Base-by-base conservation (phyloP, 495 filamentous ascomycete species). In the Aspergillus saccharolyticus region DNA sequence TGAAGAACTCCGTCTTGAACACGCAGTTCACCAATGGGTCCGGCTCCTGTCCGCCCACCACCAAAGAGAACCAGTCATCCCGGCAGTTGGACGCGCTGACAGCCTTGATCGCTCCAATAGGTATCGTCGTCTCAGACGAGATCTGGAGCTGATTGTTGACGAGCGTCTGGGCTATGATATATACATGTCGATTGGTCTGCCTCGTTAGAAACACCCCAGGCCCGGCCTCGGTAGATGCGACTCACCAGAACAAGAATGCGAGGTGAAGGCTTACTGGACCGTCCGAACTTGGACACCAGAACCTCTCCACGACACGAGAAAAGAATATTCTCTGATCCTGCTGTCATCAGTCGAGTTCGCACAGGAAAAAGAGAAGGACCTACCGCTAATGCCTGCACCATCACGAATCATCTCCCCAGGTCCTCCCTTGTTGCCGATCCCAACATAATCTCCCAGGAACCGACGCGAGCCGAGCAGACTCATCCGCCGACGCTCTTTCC, bases 1-100 rank as follows among this genome's bases (percentile, higher is more conserved):
- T 96, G 67, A 97, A 94, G 63, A 99, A 87, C 65, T 99, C 95
- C 0, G 93, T 97, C 77, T 99, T 99, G 70, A 99, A 86, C 25
- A 96, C 75, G 67, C 95, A 99, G 70, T 84, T 94, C 45, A 97
- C 70, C 33, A 99, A 78, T 7, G 93, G 91, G 72, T 99, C 95
- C 0, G 95, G 79, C 66, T 96, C 94, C 66, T 96, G 89, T 15
- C 89, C 92, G 33, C 92, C 92, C 44, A 95, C 80, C 4, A 93
- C 88, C 49, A 99, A 70, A 0, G 92, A 89, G 67, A 97, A 96
- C 95, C 95, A 99, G 72, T 97, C 95, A 62, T 99, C 95, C 60
- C 87, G 89, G 52, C 88, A 72, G 30, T 79, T 89, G 3, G 91
- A 94, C 10, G 84, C 75, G 63, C 89, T 82, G 60, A 97, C 79